A percentile compares a stretch with the other conserved stretches of the same genome.
Conservation (phyloP, 2,329 filamentous ascomycete species). For the Pseudohalonectria lignicola region DNA sequence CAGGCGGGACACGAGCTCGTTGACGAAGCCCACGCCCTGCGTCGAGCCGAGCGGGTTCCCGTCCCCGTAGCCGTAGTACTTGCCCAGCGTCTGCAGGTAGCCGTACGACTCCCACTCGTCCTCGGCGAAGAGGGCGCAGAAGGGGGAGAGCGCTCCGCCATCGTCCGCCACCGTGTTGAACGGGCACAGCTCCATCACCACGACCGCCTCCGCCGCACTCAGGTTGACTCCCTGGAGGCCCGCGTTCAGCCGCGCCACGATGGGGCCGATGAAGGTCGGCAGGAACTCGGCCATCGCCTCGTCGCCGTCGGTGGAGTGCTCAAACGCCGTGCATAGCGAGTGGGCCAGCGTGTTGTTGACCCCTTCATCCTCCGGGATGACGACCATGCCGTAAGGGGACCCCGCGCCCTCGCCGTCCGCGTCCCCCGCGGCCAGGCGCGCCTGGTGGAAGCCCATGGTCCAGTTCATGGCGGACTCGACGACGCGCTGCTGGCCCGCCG, state of each 20-base stretch:
- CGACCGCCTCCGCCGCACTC: constrained; percentile 48
- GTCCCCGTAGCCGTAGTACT: constrained; percentile 72
- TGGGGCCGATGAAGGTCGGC: constrained; percentile 52
- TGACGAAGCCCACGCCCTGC: constrained; percentile 78
- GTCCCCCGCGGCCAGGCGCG: constrained; percentile 25
- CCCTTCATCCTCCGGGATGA: constrained; percentile 54
- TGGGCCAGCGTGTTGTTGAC: constrained; percentile 74
- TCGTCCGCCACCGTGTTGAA: constrained; percentile 65
- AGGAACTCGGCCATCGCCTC: constrained; percentile 47
- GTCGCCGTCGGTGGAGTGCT: constrained; percentile 38
- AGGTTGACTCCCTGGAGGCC: constrained; percentile 60
- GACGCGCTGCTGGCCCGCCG: constrained; percentile 28
- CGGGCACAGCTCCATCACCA: constrained; percentile 81
- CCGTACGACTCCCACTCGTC: constrained; percentile 70
- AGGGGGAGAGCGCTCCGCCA: constrained; percentile 48
- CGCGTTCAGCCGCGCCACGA: constrained; percentile 57
- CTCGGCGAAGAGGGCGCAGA: constrained; percentile 65
- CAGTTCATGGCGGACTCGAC: constrained; percentile 59
- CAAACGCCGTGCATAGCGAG: constrained; percentile 60
- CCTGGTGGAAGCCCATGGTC: constrained; percentile 59
- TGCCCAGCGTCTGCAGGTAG: constrained; percentile 69
- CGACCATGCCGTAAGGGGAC: constrained; percentile 42
- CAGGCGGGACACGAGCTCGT: constrained; percentile 76
- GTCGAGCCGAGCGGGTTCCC: constrained; percentile 73
- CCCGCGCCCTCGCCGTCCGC: constrained; percentile 26